Percentiles rank a stretch among this genome's conserved stretches.
Evolutionary conservation across 129 eudicot genomes (phyloP).

Genomic region (Helichrysum umbraculigerum): DNA sequence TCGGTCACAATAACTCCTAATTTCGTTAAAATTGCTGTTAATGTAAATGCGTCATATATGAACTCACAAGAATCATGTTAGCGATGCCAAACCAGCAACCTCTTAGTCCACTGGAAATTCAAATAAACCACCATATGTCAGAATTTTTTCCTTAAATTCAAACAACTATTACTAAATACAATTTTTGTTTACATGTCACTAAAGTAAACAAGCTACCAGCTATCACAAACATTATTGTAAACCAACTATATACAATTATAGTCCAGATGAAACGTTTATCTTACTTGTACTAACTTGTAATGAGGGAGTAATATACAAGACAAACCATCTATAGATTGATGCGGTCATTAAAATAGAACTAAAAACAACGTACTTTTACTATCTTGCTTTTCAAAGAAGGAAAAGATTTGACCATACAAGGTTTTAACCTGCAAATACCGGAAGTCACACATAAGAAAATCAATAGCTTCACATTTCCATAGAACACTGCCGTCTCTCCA

Average conservation of each 20-base stretch:
- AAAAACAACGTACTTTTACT: conserved; percentile 13
- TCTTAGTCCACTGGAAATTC: conserved; percentile 76
- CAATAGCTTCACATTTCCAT: conserved; percentile 67
- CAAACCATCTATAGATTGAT: conserved; percentile 6
- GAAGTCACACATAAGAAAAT: conserved; percentile 65
- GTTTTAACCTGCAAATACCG: conserved; percentile 90
- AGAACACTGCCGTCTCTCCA: conserved; percentile 61
- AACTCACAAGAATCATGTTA: conserved; percentile 97
- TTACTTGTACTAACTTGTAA: conserved; percentile 3
- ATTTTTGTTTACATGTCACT: neutral
- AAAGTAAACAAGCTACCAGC: conserved; percentile 12
- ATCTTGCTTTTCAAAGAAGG: conserved; percentile 29
- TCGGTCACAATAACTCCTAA: neutral
- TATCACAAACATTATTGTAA: neutral
- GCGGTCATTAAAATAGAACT: neutral
- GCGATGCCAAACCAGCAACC: conserved; percentile 95
- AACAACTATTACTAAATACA: neutral
- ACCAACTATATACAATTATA: conserved; percentile 4
- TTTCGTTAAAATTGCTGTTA: neutral
- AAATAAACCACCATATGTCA: conserved; percentile 40
- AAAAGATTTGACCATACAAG: conserved; percentile 65
- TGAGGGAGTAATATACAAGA: conserved; percentile 11
- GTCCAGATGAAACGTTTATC: neutral
- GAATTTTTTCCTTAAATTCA: neutral
- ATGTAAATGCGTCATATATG: conserved; percentile 2